Evolutionary conservation across 352 stramenopile genomes (phyloP).

Genomic region (Pythium pyrilobum): DNA sequence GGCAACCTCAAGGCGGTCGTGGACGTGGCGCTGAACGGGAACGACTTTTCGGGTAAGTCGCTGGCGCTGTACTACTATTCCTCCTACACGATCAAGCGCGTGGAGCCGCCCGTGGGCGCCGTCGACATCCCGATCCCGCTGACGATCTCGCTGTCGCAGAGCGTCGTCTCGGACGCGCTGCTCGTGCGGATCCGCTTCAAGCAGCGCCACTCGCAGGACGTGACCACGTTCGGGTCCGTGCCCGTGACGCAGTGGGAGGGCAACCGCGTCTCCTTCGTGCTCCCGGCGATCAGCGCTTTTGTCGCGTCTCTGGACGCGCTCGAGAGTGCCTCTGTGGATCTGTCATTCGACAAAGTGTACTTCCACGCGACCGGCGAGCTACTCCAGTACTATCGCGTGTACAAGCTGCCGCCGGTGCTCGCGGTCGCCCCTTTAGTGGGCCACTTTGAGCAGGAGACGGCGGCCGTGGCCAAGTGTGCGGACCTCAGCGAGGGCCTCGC

Average conservation of each 20-base stretch:
- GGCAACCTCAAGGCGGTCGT: conserved; percentile 40
- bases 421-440: conserved; percentile 44
- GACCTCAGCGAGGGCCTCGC: conserved; percentile 31
- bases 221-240: conserved; percentile 30
- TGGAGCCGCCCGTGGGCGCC: conserved; percentile 44
- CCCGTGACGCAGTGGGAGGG: conserved; percentile 32
- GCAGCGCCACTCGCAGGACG: conserved; percentile 5
- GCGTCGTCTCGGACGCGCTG: conserved; percentile 42
- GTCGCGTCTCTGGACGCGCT: conserved; percentile 29
- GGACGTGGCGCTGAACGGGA: conserved; percentile 59
- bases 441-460: conserved; percentile 38
- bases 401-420: conserved; percentile 55
- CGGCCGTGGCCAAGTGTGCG: conserved; percentile 33
- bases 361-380: conserved; percentile 50
- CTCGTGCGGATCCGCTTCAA: conserved; percentile 39
- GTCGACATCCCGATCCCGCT: conserved; percentile 54
- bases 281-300: conserved; percentile 33
- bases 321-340: conserved; percentile 29
- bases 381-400: conserved; percentile 42
- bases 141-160: conserved; percentile 31
- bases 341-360: conserved; percentile 48
- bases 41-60: conserved; percentile 53
- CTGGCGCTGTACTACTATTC: conserved; percentile 53
- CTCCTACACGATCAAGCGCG: conserved; percentile 32
- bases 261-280: conserved; percentile 34